Base-by-base conservation (phyloP, 768 basidiomycete genomes). In the Cytidiella melzeri region DNA sequence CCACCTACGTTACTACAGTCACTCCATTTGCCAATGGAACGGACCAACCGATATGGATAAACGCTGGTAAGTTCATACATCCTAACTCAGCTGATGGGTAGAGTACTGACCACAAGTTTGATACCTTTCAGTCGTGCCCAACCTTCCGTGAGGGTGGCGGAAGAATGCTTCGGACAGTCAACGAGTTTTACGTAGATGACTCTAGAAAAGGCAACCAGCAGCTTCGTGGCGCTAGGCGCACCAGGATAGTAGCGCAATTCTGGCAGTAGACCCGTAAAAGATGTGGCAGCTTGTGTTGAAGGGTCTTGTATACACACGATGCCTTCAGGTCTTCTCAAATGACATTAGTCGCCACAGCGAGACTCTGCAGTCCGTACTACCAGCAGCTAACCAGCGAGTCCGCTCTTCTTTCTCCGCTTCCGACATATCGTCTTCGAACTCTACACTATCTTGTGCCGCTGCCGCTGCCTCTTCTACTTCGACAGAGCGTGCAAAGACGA, bases 401-500 rank as follows among this genome's bases (percentile, higher is more conserved):
- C 63, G 43, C 26, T 52, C 58, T 18, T 43, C 50, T 47, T 55
- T 57, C 45, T 64, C 63, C 6, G 27, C 45, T 24, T 56, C 56
- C 12, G 48, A 48, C 54, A 60, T 55, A 37, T 58, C 58, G 15
- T 62, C 58, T 3, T 53, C 56, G 15, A 18, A 28, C 9, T 37
- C 36, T 37, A n/a, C 26, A 20, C 20, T 26, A 15, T 36, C 45
- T 12, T 15, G 6, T 18, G 41, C 26, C 12, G 6, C 27, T 19
- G 25, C 13, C 2, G 34, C 13, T 20, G 4, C 9, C 9, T 30
- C 13, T 15, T 5, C 23, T 19, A n/a, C 45, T 10, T 40, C 19
- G 45, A 19, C 41, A 40, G 43, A 27, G 18, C 47, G 36, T 5
- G 86, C 82, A 61, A 97, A 97, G 3, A 79, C 74, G 18, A 96